Conservation (phyloP, 805 yeast species). For the Saccharomycopsis oosterbeekiorum region DNA sequence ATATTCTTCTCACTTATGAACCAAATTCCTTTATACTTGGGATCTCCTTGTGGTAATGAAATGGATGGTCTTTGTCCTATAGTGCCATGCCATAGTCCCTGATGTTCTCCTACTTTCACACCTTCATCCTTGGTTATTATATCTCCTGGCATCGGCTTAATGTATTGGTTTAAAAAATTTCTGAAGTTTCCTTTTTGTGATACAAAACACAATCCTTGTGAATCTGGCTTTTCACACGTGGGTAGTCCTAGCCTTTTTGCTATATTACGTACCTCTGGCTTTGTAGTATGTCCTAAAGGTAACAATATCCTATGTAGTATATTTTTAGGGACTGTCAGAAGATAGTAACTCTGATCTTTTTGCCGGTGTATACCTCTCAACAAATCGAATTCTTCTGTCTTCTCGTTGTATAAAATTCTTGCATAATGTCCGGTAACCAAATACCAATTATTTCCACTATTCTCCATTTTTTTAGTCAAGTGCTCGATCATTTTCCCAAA, state of each 20-base stretch:
- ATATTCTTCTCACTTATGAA: conserved; percentile 64
- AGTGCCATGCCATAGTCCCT: conserved; percentile 92
- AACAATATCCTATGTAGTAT: conserved; percentile 45
- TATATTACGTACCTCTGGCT: conserved; percentile 61
- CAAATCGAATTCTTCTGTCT: conserved; percentile 33
- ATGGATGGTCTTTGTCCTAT: conserved; percentile 79
- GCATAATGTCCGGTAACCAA: conserved; percentile 85
- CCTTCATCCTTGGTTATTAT: conserved; percentile 67
- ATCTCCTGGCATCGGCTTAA: conserved; percentile 66
- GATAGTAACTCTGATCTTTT: conserved; percentile 89
- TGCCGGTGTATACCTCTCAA: conserved; percentile 44
- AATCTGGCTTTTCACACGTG: conserved; percentile 77
- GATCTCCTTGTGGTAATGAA: conserved; percentile 85
- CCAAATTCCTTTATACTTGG: conserved; percentile 71
- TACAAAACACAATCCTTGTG: conserved; percentile 93
- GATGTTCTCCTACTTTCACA: conserved; percentile 66
- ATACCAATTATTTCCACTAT: conserved; percentile 47
- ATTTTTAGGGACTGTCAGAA: conserved; percentile 50
- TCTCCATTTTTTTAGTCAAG: conserved; percentile 30
- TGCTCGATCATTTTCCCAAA: conserved; percentile 69
- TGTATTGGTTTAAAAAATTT: conserved; percentile 64
- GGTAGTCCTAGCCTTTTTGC: conserved; percentile 48
- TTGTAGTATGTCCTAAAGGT: conserved; percentile 73
- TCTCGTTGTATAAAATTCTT: conserved; percentile 33
- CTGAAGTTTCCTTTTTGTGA: conserved; percentile 53